Base-by-base conservation (phyloP, 2,329 filamentous ascomycete genomes). In the Aspergillus eucalypticola region DNA sequence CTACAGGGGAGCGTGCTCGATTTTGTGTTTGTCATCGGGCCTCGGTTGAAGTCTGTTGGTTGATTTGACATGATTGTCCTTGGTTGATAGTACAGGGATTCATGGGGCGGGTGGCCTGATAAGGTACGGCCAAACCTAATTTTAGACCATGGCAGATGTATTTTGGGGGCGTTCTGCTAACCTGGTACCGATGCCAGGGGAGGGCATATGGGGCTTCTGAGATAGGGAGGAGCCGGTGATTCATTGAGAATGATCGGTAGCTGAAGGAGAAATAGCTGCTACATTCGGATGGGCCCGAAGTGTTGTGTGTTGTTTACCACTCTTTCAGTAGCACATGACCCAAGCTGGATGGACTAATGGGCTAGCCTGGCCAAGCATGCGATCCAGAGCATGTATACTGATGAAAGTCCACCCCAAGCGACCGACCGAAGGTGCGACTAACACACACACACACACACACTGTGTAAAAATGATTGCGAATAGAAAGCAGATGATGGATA, bases 41-140 rank as follows among this genome's bases (percentile, higher is more conserved):
- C 3, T 11, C 7, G 10, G 10, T 6, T 7, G 25, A 50, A 29
- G 46, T 15, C 17, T 49, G 46, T n/a, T 49, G 25, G 6, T 17
- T 15, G 10, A 17, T 11, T 5, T 2, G 13, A 15, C 5, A 10
- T 32, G 15, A 3, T 2, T 15, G 23, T 11, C 46, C 46, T 29
- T 50, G 46, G 46, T 50, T 50, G 25, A 8, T n/a, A 17, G 3
- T 11, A 11, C 46, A 29, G 25, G 29, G 46, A 29, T 50, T 50
- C 46, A 50, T 50, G 46, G 46, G 7, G 46, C 25, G 46, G 46
- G n/a, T 50, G 46, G 25, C 46, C 25, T 15, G 27, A 32, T 50
- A 50, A 50, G 46, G 46, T 50, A 50, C 46, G 13, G 8, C n/a
- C 15, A 29, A 50, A 50, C 46, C 46, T 50, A 29, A n/a, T 50